Evolutionary conservation across 768 basidiomycete species (phyloP).

Genomic region (Russula lepida): DNA sequence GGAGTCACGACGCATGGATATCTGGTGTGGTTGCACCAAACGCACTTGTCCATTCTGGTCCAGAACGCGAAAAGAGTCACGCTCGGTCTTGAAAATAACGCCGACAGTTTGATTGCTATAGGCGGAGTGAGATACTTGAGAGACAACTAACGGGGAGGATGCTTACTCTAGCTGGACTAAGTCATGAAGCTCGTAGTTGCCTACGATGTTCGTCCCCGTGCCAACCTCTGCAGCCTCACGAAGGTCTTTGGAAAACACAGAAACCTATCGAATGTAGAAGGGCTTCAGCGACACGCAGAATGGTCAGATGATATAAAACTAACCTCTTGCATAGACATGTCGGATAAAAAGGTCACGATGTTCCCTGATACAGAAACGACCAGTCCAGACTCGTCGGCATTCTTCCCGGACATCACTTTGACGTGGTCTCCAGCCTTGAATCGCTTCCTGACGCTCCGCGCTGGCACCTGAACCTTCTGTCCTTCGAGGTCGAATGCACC

Average conservation of each 20-base stretch:
- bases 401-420: slow-evolving; percentile 95
- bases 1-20: slow-evolving; percentile 83
- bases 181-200: slow-evolving; percentile 93
- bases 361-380: slow-evolving; percentile 88
- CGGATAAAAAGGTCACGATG: slow-evolving; percentile 92
- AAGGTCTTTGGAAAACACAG: slow-evolving; percentile 94
- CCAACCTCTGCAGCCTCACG: slow-evolving; percentile 97
- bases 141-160: slow-evolving; percentile 5
- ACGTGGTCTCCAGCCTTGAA: slow-evolving; percentile 98
- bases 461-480: slow-evolving; percentile 78
- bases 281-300: background rate
- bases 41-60: slow-evolving; percentile 91
- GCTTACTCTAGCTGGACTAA: slow-evolving; percentile 93
- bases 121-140: background rate
- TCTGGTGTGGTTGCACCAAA: slow-evolving; percentile 87
- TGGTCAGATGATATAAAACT: slow-evolving; percentile 33
- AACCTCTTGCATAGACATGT: slow-evolving; percentile 95
- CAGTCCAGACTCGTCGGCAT: slow-evolving; percentile 90
- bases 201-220: slow-evolving; percentile 80
- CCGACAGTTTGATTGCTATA: slow-evolving; percentile 84
- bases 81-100: slow-evolving; percentile 95
- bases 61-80: slow-evolving; percentile 90
- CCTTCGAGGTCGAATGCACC: slow-evolving; percentile 73
- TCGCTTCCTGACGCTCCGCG: slow-evolving; percentile 83
- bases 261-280: slow-evolving; percentile 48